Evolutionary conservation across 2,329 filamentous ascomycete species (phyloP).

Genomic region (Fusarium sororula): DNA sequence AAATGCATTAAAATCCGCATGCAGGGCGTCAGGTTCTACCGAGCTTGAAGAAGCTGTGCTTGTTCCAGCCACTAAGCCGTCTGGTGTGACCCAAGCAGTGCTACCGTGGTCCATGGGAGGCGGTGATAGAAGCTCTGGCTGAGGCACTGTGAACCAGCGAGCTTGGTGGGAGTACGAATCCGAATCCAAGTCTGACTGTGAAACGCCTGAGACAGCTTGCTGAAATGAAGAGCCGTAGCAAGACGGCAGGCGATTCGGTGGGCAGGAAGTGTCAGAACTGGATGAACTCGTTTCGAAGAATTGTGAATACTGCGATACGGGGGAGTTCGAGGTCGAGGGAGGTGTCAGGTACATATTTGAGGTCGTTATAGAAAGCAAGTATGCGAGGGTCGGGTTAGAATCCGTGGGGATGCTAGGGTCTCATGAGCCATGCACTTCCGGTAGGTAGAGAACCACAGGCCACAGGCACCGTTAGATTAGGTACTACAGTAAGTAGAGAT

Average conservation of each 20-base stretch:
- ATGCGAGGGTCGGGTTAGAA: conserved; percentile 38
- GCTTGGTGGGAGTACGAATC: conserved; percentile 52
- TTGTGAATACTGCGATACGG: conserved; percentile 48
- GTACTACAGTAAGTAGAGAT: conserved; percentile 33
- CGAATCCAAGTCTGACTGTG: conserved; percentile 52
- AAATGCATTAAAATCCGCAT: conserved; percentile 63
- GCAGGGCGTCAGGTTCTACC: conserved; percentile 56
- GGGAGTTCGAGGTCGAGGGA: conserved; percentile 55
- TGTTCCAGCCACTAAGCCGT: conserved; percentile 50
- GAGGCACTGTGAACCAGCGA: conserved; percentile 42
- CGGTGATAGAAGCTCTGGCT: conserved; percentile 29
- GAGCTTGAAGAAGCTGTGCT: conserved; percentile 49
- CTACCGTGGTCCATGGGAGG: conserved; percentile 52
- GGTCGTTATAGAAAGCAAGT: conserved; percentile 36
- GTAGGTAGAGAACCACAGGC: conserved; percentile 25
- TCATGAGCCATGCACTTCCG: conserved; percentile 37
- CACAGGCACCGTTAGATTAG: conserved; percentile 22
- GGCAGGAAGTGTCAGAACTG: conserved; percentile 45
- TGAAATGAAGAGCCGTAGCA: conserved; percentile 59
- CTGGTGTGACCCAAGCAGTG: conserved; percentile 54
- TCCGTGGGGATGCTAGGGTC: conserved; percentile 40
- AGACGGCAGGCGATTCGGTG: conserved; percentile 49
- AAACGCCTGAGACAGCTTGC: conserved; percentile 52
- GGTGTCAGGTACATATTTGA: conserved; percentile 61
- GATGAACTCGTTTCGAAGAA: conserved; percentile 37